Evolutionary conservation across 208 protist species (phyloP).

Genomic region (Trypanosoma melophagium): DNA sequence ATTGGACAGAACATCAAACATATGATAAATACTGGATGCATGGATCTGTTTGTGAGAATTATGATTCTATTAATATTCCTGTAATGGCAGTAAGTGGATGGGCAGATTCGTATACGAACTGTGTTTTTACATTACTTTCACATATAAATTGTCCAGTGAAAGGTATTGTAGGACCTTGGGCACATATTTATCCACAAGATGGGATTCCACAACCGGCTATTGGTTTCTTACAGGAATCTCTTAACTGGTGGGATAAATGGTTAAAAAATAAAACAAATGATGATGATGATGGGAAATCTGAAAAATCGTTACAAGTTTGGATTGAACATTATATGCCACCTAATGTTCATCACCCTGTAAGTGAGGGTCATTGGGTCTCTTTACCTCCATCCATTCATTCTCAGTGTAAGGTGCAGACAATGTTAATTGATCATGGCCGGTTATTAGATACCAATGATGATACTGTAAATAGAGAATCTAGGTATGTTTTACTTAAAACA

Average conservation of each 20-base stretch:
- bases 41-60: conserved; percentile 56
- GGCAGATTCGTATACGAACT: conserved; percentile 67
- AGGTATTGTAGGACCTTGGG: conserved; percentile 62
- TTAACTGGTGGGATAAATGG: conserved; percentile 58
- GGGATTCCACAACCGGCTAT: conserved; percentile 46
- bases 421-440: conserved; percentile 1
- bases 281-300: conserved; percentile 34
- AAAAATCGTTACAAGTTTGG: conserved; percentile 49
- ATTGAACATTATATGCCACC: conserved; percentile 49
- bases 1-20: conserved; percentile 49
- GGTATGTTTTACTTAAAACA: conserved; percentile 41
- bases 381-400: conserved; percentile 41
- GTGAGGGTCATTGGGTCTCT: conserved; percentile 46
- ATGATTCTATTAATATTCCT: conserved; percentile 49
- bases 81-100: conserved; percentile 57
- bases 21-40: conserved; percentile 69
- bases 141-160: conserved; percentile 49
- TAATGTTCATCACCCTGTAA: conserved; percentile 41
- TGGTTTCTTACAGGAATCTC: conserved; percentile 61
- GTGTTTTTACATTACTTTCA: conserved; percentile 49
- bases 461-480: conserved; percentile 12
- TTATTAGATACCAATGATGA: conserved; percentile 25
- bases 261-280: conserved; percentile 40
- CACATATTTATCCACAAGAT: conserved; percentile 66
- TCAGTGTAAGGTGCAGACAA: conserved; percentile 16